Evolutionary conservation across 2,329 filamentous ascomycete genomes (phyloP).

Genomic region (Daldinia sp.): DNA sequence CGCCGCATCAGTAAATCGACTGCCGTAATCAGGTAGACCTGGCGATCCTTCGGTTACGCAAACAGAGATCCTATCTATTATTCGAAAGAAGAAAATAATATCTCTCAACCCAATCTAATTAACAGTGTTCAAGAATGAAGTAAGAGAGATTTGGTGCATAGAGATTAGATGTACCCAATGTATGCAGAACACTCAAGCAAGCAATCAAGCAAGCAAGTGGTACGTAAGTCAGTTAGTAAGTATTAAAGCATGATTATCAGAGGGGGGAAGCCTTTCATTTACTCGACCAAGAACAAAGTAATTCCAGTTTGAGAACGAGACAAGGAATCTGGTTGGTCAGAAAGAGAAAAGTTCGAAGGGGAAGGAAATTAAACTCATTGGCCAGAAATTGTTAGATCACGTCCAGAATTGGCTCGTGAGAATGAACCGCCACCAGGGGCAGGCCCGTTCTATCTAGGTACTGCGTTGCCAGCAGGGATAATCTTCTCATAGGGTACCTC

Average conservation of each 20-base stretch:
- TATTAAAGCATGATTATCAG: constrained; percentile 37
- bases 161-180: not conserved
- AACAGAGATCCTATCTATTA: not conserved
- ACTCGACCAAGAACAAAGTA: constrained; percentile 34
- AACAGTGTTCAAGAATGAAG: not conserved
- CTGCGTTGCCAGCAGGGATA: too few relatives aligned
- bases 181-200: constrained; percentile 9
- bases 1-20: constrained; percentile 14
- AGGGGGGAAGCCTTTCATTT: constrained; percentile 27
- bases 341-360: constrained; percentile 28
- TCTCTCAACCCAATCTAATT: not conserved
- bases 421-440: constrained; percentile 15
- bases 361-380: constrained; percentile 28
- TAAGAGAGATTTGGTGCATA: not conserved
- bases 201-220: not conserved
- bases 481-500: too few relatives aligned
- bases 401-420: constrained; percentile 16
- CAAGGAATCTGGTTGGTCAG: constrained; percentile 32
- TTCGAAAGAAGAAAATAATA: too few relatives aligned
- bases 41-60: not conserved
- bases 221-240: not conserved
- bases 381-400: constrained; percentile 28
- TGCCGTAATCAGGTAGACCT: not conserved
- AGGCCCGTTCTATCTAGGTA: too few relatives aligned
- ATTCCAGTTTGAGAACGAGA: constrained; percentile 27